phyloP scores from a whole-genome alignment of 108 stramenopile genomes.

The Mediolabrus comicus region DNA sequence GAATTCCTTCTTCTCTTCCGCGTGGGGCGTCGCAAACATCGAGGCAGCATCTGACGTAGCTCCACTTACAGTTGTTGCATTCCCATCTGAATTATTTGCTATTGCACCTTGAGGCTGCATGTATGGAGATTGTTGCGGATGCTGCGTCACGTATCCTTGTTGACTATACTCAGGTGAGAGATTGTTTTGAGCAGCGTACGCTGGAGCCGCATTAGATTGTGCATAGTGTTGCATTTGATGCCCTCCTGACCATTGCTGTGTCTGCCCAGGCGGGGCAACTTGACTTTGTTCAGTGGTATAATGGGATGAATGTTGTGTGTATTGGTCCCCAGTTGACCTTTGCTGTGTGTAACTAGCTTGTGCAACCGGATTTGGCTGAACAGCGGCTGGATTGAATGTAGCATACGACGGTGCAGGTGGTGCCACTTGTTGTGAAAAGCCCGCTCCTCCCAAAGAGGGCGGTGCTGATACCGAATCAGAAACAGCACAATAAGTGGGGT shows the following conservation, averaged over 20 bases:
- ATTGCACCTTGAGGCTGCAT: not conserved
- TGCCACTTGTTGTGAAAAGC: not conserved
- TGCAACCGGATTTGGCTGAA: conserved; percentile 7
- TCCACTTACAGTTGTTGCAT: not conserved
- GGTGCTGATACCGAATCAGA: conserved; percentile 33
- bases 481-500: conserved; percentile 47
- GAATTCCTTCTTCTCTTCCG: not conserved
- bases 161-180: not conserved
- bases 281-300: not conserved
- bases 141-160: not conserved
- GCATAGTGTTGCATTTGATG: conserved; percentile 3
- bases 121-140: not conserved
- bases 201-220: not conserved
- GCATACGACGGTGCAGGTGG: conserved; percentile 20
- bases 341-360: not conserved
- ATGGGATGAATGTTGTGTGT: not conserved
- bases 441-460: conserved; percentile 1
- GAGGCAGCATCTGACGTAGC: not conserved
- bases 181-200: not conserved
- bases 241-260: conserved; percentile 14
- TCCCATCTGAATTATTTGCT: not conserved
- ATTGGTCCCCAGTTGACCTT: not conserved
- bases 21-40: conserved; percentile 9
- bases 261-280: not conserved
- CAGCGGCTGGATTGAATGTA: conserved; percentile 19